Evolutionary conservation across 352 stramenopile species (phyloP).

Genomic region (Thalassiosira livingstoniorum): DNA sequence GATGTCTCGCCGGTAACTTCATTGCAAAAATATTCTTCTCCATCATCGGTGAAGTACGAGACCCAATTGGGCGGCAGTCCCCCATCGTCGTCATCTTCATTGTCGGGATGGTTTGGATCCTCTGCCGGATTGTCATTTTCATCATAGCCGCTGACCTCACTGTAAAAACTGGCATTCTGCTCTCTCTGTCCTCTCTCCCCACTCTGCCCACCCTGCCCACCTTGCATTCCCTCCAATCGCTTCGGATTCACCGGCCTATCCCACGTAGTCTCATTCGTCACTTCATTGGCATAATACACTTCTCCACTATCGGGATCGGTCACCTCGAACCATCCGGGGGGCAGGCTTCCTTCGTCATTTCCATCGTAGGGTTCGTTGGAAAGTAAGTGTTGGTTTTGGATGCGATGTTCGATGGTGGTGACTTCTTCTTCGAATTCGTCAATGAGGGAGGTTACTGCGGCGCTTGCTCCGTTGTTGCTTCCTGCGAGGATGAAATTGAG

Average conservation of each 20-base stretch:
- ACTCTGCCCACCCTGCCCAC: too few species aligned
- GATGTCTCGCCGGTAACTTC: conserved; percentile 37
- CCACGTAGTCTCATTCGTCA: conserved; percentile 12
- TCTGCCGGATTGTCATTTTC: background rate
- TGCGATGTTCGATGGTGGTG: conserved; percentile 45
- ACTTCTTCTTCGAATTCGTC: conserved; percentile 55
- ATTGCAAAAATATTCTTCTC: conserved; percentile 37
- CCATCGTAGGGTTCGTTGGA: background rate
- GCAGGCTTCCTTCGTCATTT: background rate
- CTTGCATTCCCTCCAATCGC: too few species aligned
- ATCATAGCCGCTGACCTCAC: background rate
- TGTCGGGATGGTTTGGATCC: background rate
- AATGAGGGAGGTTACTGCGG: conserved; percentile 49
- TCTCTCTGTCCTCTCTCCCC: too few species aligned
- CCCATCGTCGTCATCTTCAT: background rate
- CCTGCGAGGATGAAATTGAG: too few species aligned
- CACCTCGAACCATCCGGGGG: conserved; percentile 33
- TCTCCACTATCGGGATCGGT: conserved; percentile 37
- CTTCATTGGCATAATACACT: conserved; percentile 57
- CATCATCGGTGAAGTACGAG: conserved; percentile 31
- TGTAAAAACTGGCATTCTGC: too few species aligned
- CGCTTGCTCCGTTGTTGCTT: background rate
- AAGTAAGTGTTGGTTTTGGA: conserved; percentile 6
- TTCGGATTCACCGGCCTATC: background rate
- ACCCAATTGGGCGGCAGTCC: conserved; percentile 13